phyloP scores from a whole-genome alignment of 495 filamentous ascomycete species.

The Aspergillus diversus region DNA sequence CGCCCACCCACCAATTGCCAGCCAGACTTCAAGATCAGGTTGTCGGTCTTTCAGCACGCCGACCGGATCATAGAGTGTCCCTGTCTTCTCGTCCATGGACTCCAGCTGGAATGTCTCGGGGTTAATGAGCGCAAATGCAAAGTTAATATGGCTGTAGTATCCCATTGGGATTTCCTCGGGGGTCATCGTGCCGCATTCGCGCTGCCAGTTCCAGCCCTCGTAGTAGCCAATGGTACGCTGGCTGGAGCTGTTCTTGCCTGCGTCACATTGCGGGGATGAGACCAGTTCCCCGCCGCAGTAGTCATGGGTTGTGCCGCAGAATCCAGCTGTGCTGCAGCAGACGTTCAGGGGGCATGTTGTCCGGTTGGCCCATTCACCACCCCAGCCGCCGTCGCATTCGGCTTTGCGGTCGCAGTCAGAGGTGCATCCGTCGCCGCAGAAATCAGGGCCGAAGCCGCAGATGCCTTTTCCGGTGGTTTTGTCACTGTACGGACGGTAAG shows the following conservation, averaged over 20 bases:
- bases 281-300: neutral
- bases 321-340: neutral
- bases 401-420: slow-evolving; percentile 2
- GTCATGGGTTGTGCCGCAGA: neutral
- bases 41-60: neutral
- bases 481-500: no score
- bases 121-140: neutral
- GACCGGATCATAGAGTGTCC: neutral
- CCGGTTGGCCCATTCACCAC: neutral
- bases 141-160: neutral
- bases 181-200: neutral
- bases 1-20: neutral
- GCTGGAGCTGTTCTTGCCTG: no score
- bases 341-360: slow-evolving; percentile 8
- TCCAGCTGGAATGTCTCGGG: neutral
- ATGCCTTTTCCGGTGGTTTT: slow-evolving; percentile 5
- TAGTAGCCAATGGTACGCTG: neutral
- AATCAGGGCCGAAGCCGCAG: slow-evolving; percentile 11
- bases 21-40: neutral
- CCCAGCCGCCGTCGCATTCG: slow-evolving; percentile 12
- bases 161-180: neutral
- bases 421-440: slow-evolving; percentile 2
- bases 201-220: neutral
- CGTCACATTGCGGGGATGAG: neutral
- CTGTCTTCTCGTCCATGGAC: neutral